Percentiles rank a stretch among this genome's conserved stretches.
Evolutionary conservation across 202 grass and related monocot species (phyloP).

Genomic region (Zoysia matrella): DNA sequence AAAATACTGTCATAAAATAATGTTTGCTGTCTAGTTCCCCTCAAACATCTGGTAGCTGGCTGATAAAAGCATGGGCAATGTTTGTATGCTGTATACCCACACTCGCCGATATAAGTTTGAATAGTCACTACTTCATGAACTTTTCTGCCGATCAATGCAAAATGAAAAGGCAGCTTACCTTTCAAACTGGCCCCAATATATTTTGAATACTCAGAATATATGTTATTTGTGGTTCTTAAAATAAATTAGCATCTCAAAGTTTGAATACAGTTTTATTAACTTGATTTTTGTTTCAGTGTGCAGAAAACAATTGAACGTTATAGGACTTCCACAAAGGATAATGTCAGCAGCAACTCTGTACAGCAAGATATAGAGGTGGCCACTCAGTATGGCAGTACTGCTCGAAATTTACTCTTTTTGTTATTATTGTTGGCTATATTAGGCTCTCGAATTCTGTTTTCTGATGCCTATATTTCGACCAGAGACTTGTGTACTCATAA

Average conservation of each 20-base stretch:
- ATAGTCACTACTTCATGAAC: too few relatives aligned
- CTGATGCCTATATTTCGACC: background rate
- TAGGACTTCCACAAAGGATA: conserved; percentile 55
- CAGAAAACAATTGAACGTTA: conserved; percentile 81
- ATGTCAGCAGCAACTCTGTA: conserved; percentile 42
- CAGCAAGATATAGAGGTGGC: conserved; percentile 69
- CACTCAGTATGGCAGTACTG: conserved; percentile 9
- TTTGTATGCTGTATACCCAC: too few relatives aligned
- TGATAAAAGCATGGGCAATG: too few relatives aligned
- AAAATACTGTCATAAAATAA: too few relatives aligned
- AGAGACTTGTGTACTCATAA: background rate
- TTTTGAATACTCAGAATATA: conserved; percentile 1
- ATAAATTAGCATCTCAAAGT: background rate
- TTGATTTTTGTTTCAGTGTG: too few relatives aligned
- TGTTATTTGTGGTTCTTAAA: background rate
- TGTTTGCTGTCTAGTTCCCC: too few relatives aligned
- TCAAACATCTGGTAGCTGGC: too few relatives aligned
- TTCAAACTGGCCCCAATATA: background rate
- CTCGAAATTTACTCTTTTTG: conserved; percentile 13
- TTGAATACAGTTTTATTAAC: conserved; percentile 33
- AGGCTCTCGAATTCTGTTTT: background rate
- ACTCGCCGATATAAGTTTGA: too few relatives aligned
- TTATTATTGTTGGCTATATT: background rate
- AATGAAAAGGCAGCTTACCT: too few relatives aligned
- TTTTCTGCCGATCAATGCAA: too few relatives aligned